Base-by-base conservation (phyloP, 2,329 filamentous ascomycete species). In the Diplodia intermedia region DNA sequence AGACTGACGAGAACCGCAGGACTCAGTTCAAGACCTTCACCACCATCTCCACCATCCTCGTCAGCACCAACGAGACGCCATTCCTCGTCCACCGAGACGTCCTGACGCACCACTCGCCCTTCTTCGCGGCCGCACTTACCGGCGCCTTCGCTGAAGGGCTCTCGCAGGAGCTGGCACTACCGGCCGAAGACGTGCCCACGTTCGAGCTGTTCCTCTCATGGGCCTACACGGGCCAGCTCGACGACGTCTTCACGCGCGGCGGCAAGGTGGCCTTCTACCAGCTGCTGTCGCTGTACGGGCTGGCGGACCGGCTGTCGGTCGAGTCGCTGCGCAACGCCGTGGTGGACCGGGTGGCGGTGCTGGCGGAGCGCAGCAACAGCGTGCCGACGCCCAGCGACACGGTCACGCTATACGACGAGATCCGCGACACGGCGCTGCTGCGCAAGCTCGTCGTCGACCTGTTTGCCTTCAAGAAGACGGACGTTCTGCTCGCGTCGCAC, bases 381-480 rank as follows among this genome's bases (percentile, higher is more conserved):
- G 83, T 85, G 3, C 80, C 82, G 1, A 85, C 83, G 12, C 83
- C 83, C 1, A 76, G 71, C 63, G 83, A 85, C 70, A 84, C 83
- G 11, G 79, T 79, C 72, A 81, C 83, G 43, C 73, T 85, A 23
- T 85, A 83, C 75, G 80, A 82, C 49, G 71, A 72, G 1, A 79
- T 84, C 55, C 75, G 77, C 53, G 78, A 80, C 47, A 75, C 71
- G 3, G 74, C 79, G 9, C 78, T 79, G 6, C 68, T 85, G 23
- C 72, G 80, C 14, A 72, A 74, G 7, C 75, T 85, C 1, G 76
- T 85, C 15, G 75, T 84, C 38, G 83, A 85, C 69, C 77, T 85
- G 9, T 85, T 85, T 72, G 81, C 81, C 1, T 85, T 83, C 77
- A 85, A 85, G 73, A 84, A 84, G 70, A 85, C 83, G 43, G 83